phyloP scores from a whole-genome alignment of 345 rosid genomes.

The Firmiana major region DNA sequence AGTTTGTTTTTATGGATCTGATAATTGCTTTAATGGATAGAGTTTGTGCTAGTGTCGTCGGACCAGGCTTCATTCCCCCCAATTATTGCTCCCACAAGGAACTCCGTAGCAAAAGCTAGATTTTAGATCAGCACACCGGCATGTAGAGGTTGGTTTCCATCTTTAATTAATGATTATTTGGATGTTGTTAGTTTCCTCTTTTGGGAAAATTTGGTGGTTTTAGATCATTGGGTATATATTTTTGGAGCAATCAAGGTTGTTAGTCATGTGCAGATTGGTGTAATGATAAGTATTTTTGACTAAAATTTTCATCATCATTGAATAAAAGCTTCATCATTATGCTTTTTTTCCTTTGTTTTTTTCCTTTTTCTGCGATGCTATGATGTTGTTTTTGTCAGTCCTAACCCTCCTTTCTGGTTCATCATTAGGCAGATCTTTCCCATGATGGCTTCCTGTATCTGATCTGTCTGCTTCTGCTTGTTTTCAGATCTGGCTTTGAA shows the following conservation, averaged over 20 bases:
- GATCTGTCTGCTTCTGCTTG: constrained; percentile 45
- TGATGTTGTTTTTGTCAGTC: constrained; percentile 30
- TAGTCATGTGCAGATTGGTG: constrained; percentile 44
- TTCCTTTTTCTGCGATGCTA: constrained; percentile 24
- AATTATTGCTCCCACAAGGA: constrained; percentile 48
- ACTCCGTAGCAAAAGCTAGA: not conserved
- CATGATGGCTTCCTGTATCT: constrained; percentile 39
- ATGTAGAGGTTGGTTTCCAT: constrained; percentile 38
- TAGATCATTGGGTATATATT: not conserved
- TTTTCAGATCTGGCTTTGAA: constrained; percentile 38
- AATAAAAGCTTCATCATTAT: constrained; percentile 51
- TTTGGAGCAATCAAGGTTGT: constrained; percentile 24
- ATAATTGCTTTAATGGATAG: not conserved
- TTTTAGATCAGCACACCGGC: constrained; percentile 12
- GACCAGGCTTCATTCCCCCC: constrained; percentile 99
- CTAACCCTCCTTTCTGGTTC: constrained; percentile 22
- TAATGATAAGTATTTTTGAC: constrained; percentile 64
- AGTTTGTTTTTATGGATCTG: not conserved
- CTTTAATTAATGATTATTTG: not conserved
- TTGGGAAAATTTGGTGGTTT: constrained; percentile 1
- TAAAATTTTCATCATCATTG: constrained; percentile 14
- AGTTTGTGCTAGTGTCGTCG: constrained; percentile 55
- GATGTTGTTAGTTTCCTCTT: not conserved
- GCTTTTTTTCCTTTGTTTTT: not conserved
- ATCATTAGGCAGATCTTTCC: constrained; percentile 24